Evolutionary conservation across 2,329 filamentous ascomycete species (phyloP), one percentile per base, ranked within the genome.

Genomic region (Pseudogymnoascus verrucosus): DNA sequence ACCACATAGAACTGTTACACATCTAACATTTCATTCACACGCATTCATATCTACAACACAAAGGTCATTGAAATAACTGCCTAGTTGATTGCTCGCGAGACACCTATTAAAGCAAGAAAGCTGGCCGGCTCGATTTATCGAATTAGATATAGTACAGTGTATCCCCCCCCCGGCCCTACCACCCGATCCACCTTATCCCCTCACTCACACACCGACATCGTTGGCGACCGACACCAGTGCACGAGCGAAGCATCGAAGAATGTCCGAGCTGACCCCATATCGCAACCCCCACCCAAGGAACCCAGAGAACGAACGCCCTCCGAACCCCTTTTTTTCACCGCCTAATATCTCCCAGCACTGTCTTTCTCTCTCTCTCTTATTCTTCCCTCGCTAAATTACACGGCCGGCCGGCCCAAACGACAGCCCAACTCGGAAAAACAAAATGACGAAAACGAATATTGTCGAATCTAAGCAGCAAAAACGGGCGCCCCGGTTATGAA

Each of bases 91-190:
- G 51, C 51, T 57, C 51, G 51, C 51, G 51, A 57, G 51, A 57
- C 51, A 57, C 51, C 51, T 57, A 57, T 57, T 57, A 57, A 57
- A 57, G 51, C 51, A 57, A 57, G 61, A 67, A 66, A 65, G 71
- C 69, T 70, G 71, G 70, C 71, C 71, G 70, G 69, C 68, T 42
- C 67, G 67, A 67, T 68, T 60, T 65, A 67, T 60, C 62, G 68
- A 71, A 70, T 70, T 70, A 70, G 65, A 68, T 73, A 73, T 73
- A 72, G 68, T 73, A 72, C 70, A 73, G 68, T 68, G 65, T 39
- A 62, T 62, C 57, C 62, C 21, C 37, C 66, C 26, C 36, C 51
- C 67, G n/a, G n/a, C 67, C 64, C 64, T 65, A 64, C 59, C 51
- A 64, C 65, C 65, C 59, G 64, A 64, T n/a, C 51, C 51, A 57